Base-by-base conservation (phyloP, 2,329 filamentous ascomycete genomes). In the Phialophora expanda region DNA sequence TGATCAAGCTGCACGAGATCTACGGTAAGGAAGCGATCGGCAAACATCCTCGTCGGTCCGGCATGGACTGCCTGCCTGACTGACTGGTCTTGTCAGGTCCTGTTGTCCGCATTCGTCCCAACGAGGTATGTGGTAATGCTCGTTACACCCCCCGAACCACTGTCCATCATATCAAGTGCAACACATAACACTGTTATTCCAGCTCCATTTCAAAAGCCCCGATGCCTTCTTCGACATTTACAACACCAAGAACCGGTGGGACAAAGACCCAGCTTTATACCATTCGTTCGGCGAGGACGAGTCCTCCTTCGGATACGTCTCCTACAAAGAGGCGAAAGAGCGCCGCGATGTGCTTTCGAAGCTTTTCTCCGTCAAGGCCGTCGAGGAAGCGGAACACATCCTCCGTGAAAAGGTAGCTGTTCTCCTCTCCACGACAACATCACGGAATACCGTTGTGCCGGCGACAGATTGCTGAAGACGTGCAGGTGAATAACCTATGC, bases 1-100 rank as follows among this genome's bases (percentile, higher is more conserved):
- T 79, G 32, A 66, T 75, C 22, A 71, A 76, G 44, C 66, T 78
- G 59, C 77, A 78, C 62, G 65, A 73, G 44, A 44, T 71, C 73
- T 78, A 79, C 69, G 77, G 77, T 69, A 56, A 68, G 65, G 7
- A 53, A 28, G n/a, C 22, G 12, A 53, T 48, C 26, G 24, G 4
- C 50, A 28, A 14, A 14, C 2, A 24, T 17, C 50, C 26, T 53
- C 20, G 17, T 48, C 22, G 20, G 17, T 20, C 44, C 17, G n/a
- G 22, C 22, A 22, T n/a, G n/a, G 44, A 8, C n/a, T n/a, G 22
- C 1, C 17, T n/a, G 22, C 3, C 44, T 48, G n/a, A 48, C 26
- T 53, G 24, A 20, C 44, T 24, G 6, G 12, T 28, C 26, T 24
- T 4, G 14, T 24, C 7, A 53, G 50, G 50, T 24, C n/a, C 20